Evolutionary conservation across 257 asterid species (phyloP), one percentile per base, ranked within the genome.

Genomic region (Solanum lignicaule): DNA sequence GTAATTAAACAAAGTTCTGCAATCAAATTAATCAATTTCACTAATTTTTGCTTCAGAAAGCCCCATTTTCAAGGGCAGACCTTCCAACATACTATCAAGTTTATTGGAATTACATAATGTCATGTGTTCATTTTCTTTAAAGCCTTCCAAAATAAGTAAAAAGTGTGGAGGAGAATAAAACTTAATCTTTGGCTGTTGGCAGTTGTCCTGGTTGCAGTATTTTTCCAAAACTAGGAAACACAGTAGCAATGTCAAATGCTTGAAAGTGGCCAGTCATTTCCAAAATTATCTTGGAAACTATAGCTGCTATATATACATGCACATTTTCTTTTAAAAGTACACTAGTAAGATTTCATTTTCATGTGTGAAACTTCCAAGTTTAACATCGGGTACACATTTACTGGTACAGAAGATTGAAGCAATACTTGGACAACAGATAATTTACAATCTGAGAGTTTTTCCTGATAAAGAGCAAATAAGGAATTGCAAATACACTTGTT

Each of bases 391-490:
- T 16, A n/a, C 39, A 27, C 27, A 81, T 81, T 81, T 81, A 81
- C 66, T 43, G 65, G 65, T 41, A 43, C 65, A 41, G 31, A 15
- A 15, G 85, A 81, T 81, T 43, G 68, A 25, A 81, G 39, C 31
- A 46, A 81, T 81, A 46, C 29, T 48, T 9, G 33, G 33, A 76
- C 33, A 48, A 82, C 69, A 46, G 86, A 82, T 16, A 84, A 92
- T 91, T 81, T 88, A 92, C 92, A 91, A 52, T 82, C 43, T 29
- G 68, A 18, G 69, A 10, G 39, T 38, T 48, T 9, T 81, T 55
- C 20, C 84, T 48, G 29, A 48, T 18, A 27, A 60, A 76, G 27
- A 82, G 31, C 29, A 82, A 48, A 31, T 20, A 82, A 81, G 48
- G 41, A 81, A 82, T 48, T 29, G 69, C 85, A 81, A 82, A 82